These are phyloP conservation scores for Pulveroboletus sp. DNA, from an alignment of 768 basidiomycete species.

Conservation along the genomic window DNA sequence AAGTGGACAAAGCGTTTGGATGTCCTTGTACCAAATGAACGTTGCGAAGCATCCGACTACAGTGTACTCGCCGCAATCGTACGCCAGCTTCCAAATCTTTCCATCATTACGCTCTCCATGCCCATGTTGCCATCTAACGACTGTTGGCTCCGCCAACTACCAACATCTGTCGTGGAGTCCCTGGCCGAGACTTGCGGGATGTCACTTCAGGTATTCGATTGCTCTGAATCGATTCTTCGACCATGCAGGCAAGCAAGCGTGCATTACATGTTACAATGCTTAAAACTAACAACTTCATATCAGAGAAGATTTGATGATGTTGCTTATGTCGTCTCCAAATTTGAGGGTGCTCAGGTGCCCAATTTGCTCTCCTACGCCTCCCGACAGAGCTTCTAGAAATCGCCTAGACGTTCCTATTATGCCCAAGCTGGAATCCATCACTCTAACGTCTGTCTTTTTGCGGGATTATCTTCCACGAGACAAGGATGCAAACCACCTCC, in stretches of 20 bases:
- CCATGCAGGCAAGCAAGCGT: conserved; percentile 23
- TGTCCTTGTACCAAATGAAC: conserved; percentile 23
- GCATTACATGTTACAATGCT: not conserved
- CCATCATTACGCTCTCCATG: conserved; percentile 23
- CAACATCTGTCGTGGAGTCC: conserved; percentile 15
- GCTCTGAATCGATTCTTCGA: conserved; percentile 28
- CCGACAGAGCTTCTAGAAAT: conserved; percentile 14
- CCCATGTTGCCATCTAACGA: conserved; percentile 23
- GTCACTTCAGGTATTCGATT: conserved; percentile 26
- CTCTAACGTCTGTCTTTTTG: conserved; percentile 25
- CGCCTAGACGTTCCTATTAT: conserved; percentile 25
- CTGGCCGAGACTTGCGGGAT: conserved; percentile 24
- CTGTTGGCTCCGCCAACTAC: conserved; percentile 26
- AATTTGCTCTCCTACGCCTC: conserved; percentile 23
- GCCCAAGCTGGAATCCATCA: conserved; percentile 24
- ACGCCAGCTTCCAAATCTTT: conserved; percentile 24
- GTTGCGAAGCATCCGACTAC: conserved; percentile 23
- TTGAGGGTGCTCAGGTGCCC: conserved; percentile 27
- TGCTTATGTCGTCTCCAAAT: conserved; percentile 25
- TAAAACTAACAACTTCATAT: not conserved
- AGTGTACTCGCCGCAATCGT: conserved; percentile 20
- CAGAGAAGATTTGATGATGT: conserved; percentile 28
- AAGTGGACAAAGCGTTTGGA: conserved; percentile 29
- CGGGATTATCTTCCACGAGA: conserved; percentile 29
- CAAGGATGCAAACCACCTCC: conserved; percentile 24